These are phyloP conservation scores for Fusarium palustre DNA, from an alignment of 2,329 filamentous ascomycete species.

Conservation along the genomic window DNA sequence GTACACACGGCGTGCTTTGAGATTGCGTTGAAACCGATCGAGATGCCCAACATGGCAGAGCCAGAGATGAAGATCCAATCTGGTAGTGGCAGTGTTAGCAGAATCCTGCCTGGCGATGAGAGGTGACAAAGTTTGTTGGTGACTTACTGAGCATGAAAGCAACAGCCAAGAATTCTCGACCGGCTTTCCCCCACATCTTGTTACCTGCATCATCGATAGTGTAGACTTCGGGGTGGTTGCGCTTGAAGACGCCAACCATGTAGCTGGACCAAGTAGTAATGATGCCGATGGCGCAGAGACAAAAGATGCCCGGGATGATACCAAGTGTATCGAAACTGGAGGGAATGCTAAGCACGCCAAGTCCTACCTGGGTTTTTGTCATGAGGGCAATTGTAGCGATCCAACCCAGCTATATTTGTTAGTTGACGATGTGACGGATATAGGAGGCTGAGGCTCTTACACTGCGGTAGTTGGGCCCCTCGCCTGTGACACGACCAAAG, in stretches of 20 bases:
- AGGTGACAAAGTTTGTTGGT: not conserved
- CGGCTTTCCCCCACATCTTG: constrained; percentile 56
- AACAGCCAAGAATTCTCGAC: constrained; percentile 56
- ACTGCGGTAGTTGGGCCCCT: constrained; percentile 49
- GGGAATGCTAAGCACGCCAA: constrained; percentile 63
- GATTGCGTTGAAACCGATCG: constrained; percentile 54
- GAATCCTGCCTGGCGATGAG: not conserved
- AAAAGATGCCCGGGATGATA: constrained; percentile 61
- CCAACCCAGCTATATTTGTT: constrained; percentile 53
- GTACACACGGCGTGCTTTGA: constrained; percentile 55
- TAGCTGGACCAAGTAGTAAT: constrained; percentile 64
- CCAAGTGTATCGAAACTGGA: constrained; percentile 59
- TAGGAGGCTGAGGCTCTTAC: constrained; percentile 21
- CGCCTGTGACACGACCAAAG: constrained; percentile 42
- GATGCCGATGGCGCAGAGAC: constrained; percentile 53
- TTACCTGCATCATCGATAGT: constrained; percentile 63
- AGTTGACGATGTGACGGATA: not conserved
- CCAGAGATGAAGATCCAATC: constrained; percentile 50
- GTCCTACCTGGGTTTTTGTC: constrained; percentile 60
- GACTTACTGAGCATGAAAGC: constrained; percentile 51
- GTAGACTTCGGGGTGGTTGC: constrained; percentile 62
- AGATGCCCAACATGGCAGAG: constrained; percentile 56
- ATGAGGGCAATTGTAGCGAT: constrained; percentile 57
- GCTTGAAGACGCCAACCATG: constrained; percentile 63
- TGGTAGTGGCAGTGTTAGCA: constrained; percentile 16